These are phyloP conservation scores for Herpetomonas tarakana DNA, from an alignment of 208 protist genomes.

Conservation along the genomic window DNA sequence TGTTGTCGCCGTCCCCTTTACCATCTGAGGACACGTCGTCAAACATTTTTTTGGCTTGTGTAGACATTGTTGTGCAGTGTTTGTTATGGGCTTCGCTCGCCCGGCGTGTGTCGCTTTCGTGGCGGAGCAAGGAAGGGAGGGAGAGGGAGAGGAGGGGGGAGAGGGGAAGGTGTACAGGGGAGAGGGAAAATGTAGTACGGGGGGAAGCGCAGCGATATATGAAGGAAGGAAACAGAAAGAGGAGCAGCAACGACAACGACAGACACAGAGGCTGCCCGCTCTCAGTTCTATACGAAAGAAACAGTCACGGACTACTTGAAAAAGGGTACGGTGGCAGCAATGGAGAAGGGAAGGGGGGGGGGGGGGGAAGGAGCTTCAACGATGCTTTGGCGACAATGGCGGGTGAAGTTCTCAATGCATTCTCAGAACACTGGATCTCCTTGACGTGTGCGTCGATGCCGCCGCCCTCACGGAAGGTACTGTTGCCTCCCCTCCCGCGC, in stretches of 20 bases:
- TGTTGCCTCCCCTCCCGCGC: too few species aligned
- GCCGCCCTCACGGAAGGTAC: too few species aligned
- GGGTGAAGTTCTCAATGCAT: too few species aligned
- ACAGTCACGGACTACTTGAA: too few species aligned
- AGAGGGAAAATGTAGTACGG: background rate
- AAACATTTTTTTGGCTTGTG: slow-evolving; percentile 39
- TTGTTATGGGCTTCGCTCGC: slow-evolving; percentile 2
- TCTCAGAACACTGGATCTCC: too few species aligned
- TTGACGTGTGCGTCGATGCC: too few species aligned
- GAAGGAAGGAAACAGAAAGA: background rate
- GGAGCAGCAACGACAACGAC: background rate
- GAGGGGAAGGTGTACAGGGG: too few species aligned
- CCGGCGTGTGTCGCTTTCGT: slow-evolving; percentile 2
- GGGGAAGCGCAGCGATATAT: background rate
- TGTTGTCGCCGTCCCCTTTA: too few species aligned
- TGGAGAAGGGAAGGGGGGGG: too few species aligned
- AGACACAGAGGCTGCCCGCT: background rate
- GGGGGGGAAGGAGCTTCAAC: too few species aligned
- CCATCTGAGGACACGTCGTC: slow-evolving; percentile 35
- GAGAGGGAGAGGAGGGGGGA: background rate
- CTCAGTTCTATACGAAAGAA: background rate
- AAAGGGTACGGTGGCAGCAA: too few species aligned
- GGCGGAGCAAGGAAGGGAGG: background rate
- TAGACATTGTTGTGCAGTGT: slow-evolving; percentile 1
- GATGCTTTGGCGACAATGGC: too few species aligned